phyloP scores from a whole-genome alignment of 352 stramenopile species.

The Pythium brachiatum region DNA sequence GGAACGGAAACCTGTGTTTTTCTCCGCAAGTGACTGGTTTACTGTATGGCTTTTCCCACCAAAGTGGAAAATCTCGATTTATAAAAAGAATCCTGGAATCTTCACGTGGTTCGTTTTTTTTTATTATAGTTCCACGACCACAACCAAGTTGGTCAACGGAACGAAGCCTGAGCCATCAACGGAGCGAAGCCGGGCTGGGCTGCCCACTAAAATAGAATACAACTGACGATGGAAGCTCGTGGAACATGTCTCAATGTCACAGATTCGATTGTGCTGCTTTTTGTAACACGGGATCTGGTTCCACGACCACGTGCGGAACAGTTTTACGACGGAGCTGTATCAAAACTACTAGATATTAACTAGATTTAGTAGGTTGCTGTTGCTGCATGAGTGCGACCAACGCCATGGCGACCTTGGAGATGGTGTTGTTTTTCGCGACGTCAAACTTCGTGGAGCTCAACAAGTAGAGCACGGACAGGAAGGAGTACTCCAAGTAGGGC shows the following conservation, averaged over 20 bases:
- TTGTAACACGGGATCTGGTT: background rate
- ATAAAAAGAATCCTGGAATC: too few species aligned
- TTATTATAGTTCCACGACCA: too few species aligned
- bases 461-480: constrained; percentile 54
- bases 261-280: background rate
- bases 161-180: too few species aligned
- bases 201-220: too few species aligned
- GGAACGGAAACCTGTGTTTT: too few species aligned
- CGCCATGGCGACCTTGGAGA: constrained; percentile 46
- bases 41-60: too few species aligned
- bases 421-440: constrained; percentile 37
- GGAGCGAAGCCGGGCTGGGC: too few species aligned
- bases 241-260: constrained; percentile 1
- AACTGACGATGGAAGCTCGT: too few species aligned
- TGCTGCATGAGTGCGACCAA: constrained; percentile 34
- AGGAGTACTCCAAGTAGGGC: constrained; percentile 50
- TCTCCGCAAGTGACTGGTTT: too few species aligned
- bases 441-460: constrained; percentile 38
- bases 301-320: constrained; percentile 2
- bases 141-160: too few species aligned
- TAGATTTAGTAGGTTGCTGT: background rate
- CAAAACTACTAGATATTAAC: background rate
- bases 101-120: too few species aligned
- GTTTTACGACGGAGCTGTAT: background rate
- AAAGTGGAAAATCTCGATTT: too few species aligned